Base-by-base conservation (phyloP, 352 stramenopile species). In the Hyaloperonospora arabidopsidis region DNA sequence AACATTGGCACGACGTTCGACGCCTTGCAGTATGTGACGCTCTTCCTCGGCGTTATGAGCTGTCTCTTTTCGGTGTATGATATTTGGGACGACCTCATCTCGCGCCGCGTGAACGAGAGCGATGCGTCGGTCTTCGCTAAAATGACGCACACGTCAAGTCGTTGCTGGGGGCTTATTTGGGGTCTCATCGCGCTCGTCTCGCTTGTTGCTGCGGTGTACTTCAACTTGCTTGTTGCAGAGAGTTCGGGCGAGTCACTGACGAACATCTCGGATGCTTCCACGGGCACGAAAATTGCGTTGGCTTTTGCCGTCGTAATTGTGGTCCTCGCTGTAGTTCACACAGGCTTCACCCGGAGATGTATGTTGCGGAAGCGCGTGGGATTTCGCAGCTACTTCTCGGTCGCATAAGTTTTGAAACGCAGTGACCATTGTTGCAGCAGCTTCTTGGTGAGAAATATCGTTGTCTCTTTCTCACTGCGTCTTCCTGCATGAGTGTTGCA, bases 61-160 rank as follows among this genome's bases (percentile, higher is more conserved):
- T 92, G 86, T 51, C 76, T 93, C 52, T 95, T 94, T 62, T 92
- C 84, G 21, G 84, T 95, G 54, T 95, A 95, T 61, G 86, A 95
- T 62, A 94, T 94, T 46, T 94, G 80, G 73, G 86, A 95, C 65
- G 86, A 95, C 57, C 79, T 95, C 61, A 93, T 95, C 68, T 89
- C 80, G 35, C 82, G 86, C 18, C 79, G 86, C 34, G 74, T 93
- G 15, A 91, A 94, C 57, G 82, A 91, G 45, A 94, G 82, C 49
- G 86, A 95, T 51, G 86, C 86, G 7, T 91, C 85, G 0, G 69
- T 93, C 7, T 95, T 95, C 48, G 84, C 86, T 54, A 90, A 94
- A 57, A 84, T 95, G 75, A 95, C 84, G 32, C 84, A 95, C 65
- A 95, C 86, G 22, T 94, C 83, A 1, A 92, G 80, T 61, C 84